These are phyloP conservation scores for Helianthus tuberosus DNA, from an alignment of 129 eudicot genomes.

Conservation along the genomic window DNA sequence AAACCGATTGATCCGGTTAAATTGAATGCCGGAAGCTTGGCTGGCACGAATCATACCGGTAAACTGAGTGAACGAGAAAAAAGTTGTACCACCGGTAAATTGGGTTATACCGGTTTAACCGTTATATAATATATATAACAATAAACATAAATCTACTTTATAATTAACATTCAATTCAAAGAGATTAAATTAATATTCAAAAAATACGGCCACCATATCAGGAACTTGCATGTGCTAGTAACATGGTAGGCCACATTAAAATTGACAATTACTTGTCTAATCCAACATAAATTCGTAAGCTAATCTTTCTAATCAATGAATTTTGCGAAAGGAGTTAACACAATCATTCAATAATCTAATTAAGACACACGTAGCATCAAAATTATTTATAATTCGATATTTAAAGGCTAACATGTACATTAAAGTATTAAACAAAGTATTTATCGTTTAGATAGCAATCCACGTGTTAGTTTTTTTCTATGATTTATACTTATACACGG, in stretches of 20 bases:
- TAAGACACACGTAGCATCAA: slow-evolving; percentile 37
- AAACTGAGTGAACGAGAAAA: no score
- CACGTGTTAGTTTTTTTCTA: neutral
- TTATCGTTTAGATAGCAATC: neutral
- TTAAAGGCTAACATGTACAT: slow-evolving; percentile 14
- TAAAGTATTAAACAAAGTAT: slow-evolving; percentile 11
- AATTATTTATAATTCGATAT: neutral
- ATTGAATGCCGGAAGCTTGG: no score
- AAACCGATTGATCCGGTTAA: no score
- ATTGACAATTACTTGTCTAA: slow-evolving; percentile 35
- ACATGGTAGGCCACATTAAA: slow-evolving; percentile 53
- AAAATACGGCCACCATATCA: slow-evolving; percentile 21
- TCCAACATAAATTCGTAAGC: slow-evolving; percentile 15
- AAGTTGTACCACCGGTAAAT: no score
- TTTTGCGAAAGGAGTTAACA: slow-evolving; percentile 9
- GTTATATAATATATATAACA: no score
- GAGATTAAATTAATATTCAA: neutral
- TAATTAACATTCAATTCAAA: slow-evolving; percentile 16
- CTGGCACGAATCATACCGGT: no score
- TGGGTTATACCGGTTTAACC: no score
- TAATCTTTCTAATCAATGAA: slow-evolving; percentile 34
- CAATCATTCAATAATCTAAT: slow-evolving; percentile 14
- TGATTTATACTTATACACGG: no score
- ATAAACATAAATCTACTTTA: neutral
- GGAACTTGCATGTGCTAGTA: slow-evolving; percentile 47